These are phyloP conservation scores for Mycena galericulata DNA, from an alignment of 768 basidiomycete genomes.

Conservation along the genomic window DNA sequence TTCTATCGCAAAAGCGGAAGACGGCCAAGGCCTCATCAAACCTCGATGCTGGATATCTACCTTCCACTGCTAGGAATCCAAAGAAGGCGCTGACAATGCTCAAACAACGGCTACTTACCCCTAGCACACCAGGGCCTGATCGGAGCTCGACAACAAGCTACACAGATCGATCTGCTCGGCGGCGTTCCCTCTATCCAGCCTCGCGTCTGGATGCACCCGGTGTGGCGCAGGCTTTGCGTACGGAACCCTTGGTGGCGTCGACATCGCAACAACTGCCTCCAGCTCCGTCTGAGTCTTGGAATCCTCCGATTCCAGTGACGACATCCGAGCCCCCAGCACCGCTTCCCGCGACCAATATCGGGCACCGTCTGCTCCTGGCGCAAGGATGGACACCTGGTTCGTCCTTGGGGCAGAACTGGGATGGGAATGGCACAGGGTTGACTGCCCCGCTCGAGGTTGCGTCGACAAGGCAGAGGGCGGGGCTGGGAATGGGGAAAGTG, in stretches of 20 bases:
- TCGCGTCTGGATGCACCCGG: constrained; percentile 68
- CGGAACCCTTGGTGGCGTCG: constrained; percentile 15
- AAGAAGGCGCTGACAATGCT: constrained; percentile 76
- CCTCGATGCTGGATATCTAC: constrained; percentile 40
- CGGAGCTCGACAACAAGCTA: constrained; percentile 50
- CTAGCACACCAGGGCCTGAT: constrained; percentile 50
- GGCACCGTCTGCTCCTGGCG: constrained; percentile 74
- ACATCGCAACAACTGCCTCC: constrained; percentile 19
- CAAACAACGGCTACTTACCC: constrained; percentile 71
- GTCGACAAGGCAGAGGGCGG: constrained; percentile 58
- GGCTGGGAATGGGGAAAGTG: constrained; percentile 61
- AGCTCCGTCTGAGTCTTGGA: constrained; percentile 32
- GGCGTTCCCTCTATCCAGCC: constrained; percentile 68
- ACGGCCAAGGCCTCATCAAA: constrained; percentile 44
- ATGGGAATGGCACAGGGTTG: constrained; percentile 54
- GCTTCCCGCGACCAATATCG: constrained; percentile 69
- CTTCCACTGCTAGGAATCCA: constrained; percentile 55
- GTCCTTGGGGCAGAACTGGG: constrained; percentile 55
- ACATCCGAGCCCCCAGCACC: constrained; percentile 60
- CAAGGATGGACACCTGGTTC: constrained; percentile 84
- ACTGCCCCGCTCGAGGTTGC: constrained; percentile 70
- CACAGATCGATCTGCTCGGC: constrained; percentile 77
- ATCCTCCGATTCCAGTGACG: constrained; percentile 36
- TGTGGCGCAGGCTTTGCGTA: constrained; percentile 41
- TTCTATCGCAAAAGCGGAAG: constrained; percentile 46